Conservation (phyloP, 2,329 filamentous ascomycete genomes). For the Arthrocladium fulminans region DNA sequence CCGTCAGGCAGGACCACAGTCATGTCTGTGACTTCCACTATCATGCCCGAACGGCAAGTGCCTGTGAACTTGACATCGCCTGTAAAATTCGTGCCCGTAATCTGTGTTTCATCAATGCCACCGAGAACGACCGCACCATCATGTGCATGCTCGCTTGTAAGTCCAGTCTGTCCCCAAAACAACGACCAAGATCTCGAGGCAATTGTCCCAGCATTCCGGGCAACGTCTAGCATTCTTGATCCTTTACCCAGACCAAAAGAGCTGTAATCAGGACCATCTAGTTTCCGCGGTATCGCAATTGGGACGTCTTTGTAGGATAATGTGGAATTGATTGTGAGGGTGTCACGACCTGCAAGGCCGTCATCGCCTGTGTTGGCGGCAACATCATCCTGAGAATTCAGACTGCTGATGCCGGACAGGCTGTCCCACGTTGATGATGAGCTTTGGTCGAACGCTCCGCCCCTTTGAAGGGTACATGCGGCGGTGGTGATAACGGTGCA, state of each 20-base stretch:
- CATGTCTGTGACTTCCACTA: constrained; percentile 21
- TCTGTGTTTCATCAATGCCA: constrained; percentile 26
- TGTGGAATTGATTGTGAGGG: constrained; percentile 2
- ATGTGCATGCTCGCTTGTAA: constrained; percentile 14
- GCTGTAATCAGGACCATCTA: not conserved
- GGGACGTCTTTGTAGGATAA: not conserved
- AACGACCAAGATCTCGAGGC: constrained; percentile 23
- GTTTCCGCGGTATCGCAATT: not conserved
- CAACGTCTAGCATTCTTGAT: constrained; percentile 23
- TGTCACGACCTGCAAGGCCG: not conserved
- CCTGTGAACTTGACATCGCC: constrained; percentile 3
- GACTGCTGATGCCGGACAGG: not conserved
- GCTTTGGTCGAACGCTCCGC: constrained; percentile 3
- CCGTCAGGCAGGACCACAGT: constrained; percentile 25
- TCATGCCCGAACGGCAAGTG: constrained; percentile 19
- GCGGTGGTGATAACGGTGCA: not conserved
- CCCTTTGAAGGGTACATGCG: not conserved
- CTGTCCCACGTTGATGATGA: constrained; percentile 1
- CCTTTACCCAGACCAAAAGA: constrained; percentile 23
- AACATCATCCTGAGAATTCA: not conserved
- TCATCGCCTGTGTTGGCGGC: not conserved
- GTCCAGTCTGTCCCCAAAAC: constrained; percentile 23
- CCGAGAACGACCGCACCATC: constrained; percentile 26
- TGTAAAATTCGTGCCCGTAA: constrained; percentile 21
- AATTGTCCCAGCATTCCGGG: constrained; percentile 19